Evolutionary conservation across 345 rosid species (phyloP).

Genomic region (Eucalyptus victrix): DNA sequence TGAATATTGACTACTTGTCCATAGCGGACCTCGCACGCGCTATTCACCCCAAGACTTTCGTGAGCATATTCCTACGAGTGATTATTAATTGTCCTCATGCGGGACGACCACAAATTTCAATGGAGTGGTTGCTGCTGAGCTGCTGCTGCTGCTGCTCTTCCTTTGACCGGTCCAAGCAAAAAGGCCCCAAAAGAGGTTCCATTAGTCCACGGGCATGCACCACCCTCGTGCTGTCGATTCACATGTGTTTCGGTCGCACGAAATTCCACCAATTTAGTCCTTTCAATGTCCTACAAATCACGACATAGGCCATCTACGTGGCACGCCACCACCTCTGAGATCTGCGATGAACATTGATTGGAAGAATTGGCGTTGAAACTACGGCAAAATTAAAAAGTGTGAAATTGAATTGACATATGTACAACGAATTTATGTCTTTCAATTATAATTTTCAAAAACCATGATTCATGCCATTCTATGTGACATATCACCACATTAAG

Average conservation of each 20-base stretch:
- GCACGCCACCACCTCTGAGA: too few species aligned
- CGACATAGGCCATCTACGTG: too few species aligned
- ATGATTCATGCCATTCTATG: rapidly evolving
- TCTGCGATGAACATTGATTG: rapidly evolving
- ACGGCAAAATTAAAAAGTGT: too few species aligned
- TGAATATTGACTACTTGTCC: background rate
- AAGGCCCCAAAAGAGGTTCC: background rate
- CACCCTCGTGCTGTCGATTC: background rate
- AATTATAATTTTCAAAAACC: too few species aligned
- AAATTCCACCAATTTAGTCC: background rate
- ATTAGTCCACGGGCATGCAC: background rate
- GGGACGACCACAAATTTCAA: background rate
- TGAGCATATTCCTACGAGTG: background rate
- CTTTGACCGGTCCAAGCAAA: background rate
- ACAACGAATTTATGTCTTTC: rapidly evolving
- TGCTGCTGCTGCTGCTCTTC: background rate
- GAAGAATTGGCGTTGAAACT: background rate
- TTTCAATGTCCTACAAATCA: background rate
- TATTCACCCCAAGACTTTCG: background rate
- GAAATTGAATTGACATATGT: too few species aligned
- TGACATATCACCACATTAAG: too few species aligned
- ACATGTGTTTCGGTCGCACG: background rate
- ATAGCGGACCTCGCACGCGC: background rate
- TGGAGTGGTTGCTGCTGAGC: background rate
- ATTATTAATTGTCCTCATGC: background rate